Base-by-base conservation (phyloP, 2,329 filamentous ascomycete genomes). In the Paramyrothecium roridum region DNA sequence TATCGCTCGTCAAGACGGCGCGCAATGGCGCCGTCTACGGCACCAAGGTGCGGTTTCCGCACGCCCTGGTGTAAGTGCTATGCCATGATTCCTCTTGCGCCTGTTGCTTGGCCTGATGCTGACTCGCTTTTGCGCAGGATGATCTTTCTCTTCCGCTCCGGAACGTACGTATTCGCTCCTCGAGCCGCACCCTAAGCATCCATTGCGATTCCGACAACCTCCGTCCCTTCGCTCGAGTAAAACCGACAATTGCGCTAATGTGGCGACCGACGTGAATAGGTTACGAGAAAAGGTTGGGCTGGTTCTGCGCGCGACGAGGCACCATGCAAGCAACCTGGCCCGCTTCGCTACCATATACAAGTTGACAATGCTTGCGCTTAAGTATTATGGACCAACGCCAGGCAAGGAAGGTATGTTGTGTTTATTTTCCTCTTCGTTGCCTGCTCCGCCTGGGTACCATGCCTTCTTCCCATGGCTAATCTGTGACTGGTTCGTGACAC, bases 11-110 rank as follows among this genome's bases (percentile, higher is more conserved):
- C 72, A 99, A 99, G 82, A 91, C 87, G 66, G 89, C 95, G 63
- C 91, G 95, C 75, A 99, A 98, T 85, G 95, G 95, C 72, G 87
- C 93, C 62, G 91, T 99, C 60, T 99, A 99, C 76, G 95, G 95
- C 58, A 86, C 90, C 66, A 98, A 98, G 84, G 91, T 99, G 73
- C 93, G 95, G 61, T 98, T 99, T 77, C 95, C 95, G 61, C 95
- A 99, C 77, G 95, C 95, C 58, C 83, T 99, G 63, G 95, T 99
- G 79, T 82, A 74, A 59, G 78, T 60, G 77, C 64, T 21, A 8
- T 3, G 8, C 33, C 16, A 33, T 52, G 20, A 8, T 8, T 48
- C 46, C 7, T 6, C 33, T 3, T 3, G n/a, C 17, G 4, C 43
- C 12, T 17, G 3, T 37, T 57, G 45, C 50, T 51, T 20, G 50